Conservation (phyloP, 2,329 filamentous ascomycete genomes). For the Cucurbitaria berberidis region DNA sequence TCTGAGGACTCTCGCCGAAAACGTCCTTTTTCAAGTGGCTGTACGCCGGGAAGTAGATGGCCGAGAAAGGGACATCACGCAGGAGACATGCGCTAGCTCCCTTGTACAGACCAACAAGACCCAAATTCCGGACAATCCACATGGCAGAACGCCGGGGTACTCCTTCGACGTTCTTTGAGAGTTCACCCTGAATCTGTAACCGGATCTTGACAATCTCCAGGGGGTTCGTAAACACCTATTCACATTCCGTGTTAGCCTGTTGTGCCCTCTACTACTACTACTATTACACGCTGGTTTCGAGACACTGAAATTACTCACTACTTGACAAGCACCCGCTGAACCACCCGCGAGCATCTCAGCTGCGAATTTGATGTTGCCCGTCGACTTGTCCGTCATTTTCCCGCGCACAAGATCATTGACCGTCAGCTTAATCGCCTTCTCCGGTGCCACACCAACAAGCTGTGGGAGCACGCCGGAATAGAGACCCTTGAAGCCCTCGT, state of each 20-base stretch:
- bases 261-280: too few species aligned
- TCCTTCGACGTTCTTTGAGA: conserved; percentile 83
- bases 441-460: conserved; percentile 95
- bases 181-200: conserved; percentile 94
- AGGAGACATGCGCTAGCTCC: conserved; percentile 92
- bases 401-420: conserved; percentile 92
- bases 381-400: conserved; percentile 74
- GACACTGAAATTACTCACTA: conserved; percentile 64
- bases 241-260: conserved; percentile 16
- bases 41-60: conserved; percentile 98
- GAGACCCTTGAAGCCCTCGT: conserved; percentile 86
- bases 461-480: conserved; percentile 96
- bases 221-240: conserved; percentile 91
- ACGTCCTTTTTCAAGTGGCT: conserved; percentile 91
- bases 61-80: conserved; percentile 96
- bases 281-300: too few species aligned
- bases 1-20: conserved; percentile 85
- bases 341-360: conserved; percentile 88
- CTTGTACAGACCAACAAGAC: conserved; percentile 94
- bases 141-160: conserved; percentile 89
- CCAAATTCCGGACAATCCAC: conserved; percentile 96
- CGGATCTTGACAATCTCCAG: conserved; percentile 99
- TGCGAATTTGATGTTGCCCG: conserved; percentile 71
- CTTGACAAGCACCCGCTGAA: conserved; percentile 90
- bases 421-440: conserved; percentile 99